A percentile compares a stretch with the other conserved stretches of the same genome.
Evolutionary conservation across 495 filamentous ascomycete genomes (phyloP).

Genomic region (Neurospora sp.): DNA sequence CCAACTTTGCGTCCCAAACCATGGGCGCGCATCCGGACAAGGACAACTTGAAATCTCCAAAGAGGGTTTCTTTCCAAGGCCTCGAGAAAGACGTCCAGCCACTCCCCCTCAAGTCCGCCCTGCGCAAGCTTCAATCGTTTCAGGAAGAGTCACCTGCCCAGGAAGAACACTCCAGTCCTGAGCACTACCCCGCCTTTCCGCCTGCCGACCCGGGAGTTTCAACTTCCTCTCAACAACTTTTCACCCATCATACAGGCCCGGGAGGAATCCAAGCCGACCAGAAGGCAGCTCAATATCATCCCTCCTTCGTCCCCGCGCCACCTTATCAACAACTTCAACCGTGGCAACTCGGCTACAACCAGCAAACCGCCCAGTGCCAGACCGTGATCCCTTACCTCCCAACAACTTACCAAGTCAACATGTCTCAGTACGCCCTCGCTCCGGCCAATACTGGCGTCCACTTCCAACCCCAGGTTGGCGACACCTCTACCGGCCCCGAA

Average conservation of each 20-base stretch:
- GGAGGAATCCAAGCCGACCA: background rate
- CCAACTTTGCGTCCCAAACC: background rate
- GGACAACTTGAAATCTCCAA: background rate
- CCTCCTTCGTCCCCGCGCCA: background rate
- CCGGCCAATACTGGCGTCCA: slow-evolving; percentile 18
- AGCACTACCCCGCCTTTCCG: background rate
- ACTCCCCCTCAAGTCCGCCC: background rate
- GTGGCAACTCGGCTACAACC: background rate
- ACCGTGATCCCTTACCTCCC: slow-evolving; percentile 1
- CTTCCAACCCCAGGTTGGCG: slow-evolving; percentile 38
- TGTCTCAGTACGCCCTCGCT: background rate
- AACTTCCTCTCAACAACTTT: background rate
- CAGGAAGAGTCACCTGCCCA: background rate
- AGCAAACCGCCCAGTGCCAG: slow-evolving; percentile 1
- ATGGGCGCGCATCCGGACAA: background rate
- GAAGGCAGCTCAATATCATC: background rate
- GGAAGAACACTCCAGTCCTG: background rate
- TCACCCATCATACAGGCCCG: background rate
- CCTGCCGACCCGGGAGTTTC: background rate
- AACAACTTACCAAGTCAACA: background rate
- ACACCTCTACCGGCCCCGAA: slow-evolving; percentile 34
- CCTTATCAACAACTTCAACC: background rate
- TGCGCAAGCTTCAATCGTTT: background rate
- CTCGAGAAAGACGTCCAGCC: background rate
- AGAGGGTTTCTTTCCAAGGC: background rate